These are phyloP conservation scores for Epichloe elymi DNA, from an alignment of 2,329 filamentous ascomycete genomes.

Conservation along the genomic window DNA sequence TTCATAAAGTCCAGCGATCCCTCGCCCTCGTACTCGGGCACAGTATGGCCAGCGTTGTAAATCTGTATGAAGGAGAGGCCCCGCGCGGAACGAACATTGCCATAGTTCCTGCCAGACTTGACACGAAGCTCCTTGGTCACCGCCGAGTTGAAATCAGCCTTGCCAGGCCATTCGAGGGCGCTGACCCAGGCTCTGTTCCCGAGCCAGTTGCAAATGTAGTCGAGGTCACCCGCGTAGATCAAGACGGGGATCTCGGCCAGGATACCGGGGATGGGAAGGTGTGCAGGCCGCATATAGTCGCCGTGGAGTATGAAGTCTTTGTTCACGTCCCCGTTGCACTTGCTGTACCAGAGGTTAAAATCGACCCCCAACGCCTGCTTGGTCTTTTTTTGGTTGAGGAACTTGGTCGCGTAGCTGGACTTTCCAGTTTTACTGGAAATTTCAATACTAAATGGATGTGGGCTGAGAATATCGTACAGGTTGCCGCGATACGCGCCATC, in stretches of 20 bases:
- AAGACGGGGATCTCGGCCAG: slow-evolving; percentile 87
- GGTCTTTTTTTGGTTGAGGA: slow-evolving; percentile 71
- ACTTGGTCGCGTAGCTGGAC: slow-evolving; percentile 82
- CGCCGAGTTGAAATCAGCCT: slow-evolving; percentile 64
- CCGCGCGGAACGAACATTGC: slow-evolving; percentile 72
- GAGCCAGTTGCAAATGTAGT: slow-evolving; percentile 95
- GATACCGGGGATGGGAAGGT: slow-evolving; percentile 71
- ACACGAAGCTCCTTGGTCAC: slow-evolving; percentile 57
- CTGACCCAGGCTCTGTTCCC: slow-evolving; percentile 93
- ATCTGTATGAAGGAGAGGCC: slow-evolving; percentile 92
- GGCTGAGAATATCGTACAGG: slow-evolving; percentile 82
- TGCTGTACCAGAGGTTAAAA: slow-evolving; percentile 66
- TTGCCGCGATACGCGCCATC: slow-evolving; percentile 89
- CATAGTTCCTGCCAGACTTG: slow-evolving; percentile 32
- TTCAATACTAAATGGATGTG: slow-evolving; percentile 34
- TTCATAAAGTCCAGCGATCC: slow-evolving; percentile 83
- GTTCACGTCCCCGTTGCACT: slow-evolving; percentile 96
- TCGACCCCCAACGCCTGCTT: slow-evolving; percentile 80
- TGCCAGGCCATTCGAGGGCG: slow-evolving; percentile 81
- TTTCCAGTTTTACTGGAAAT: slow-evolving; percentile 30
- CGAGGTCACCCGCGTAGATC: slow-evolving; percentile 80
- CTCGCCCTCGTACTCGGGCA: slow-evolving; percentile 87
- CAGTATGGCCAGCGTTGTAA: slow-evolving; percentile 88
- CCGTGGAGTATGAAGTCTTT: slow-evolving; percentile 74
- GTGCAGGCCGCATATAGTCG: slow-evolving; percentile 98